Evolutionary conservation across 805 yeast species (phyloP), one percentile per base, ranked within the genome.

Genomic region (Lachancea nothofagi): DNA sequence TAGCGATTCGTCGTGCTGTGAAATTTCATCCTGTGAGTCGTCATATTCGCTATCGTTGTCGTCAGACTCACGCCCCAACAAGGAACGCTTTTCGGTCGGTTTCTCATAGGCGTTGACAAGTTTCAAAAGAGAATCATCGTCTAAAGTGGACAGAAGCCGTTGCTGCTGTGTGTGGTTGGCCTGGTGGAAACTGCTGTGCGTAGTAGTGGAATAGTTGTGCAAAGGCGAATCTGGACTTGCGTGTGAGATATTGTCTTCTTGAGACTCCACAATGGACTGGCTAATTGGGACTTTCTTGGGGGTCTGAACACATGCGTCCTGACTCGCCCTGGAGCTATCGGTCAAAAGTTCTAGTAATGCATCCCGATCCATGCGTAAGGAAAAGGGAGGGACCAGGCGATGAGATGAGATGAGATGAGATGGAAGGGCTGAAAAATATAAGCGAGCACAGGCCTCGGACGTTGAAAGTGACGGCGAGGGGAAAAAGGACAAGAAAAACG

Each of bases 101-200:
- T 23, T 9, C 9, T 18, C 22, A 26, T 21, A 28, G 23, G 33
- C 13, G 37, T 40, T 40, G 5, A 40, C 43, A 9, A 40, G 38
- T 9, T 33, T 26, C 19, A 40, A n/a, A 17, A 40, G 35, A 15
- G 43, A 33, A 15, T 33, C 38, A 20, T 40, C 43, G 33, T 40
- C 38, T 5, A 40, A 33, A 7, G 34, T 33, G 24, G 43, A 40
- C 3, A 40, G 31, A 3, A 40, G 37, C 17, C 38, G 42, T 28
- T 38, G 42, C 29, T 29, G 40, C 23, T 35, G 38, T 17, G 38
- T 25, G 21, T 20, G 32, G 9, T n/a, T n/a, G 9, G 29, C 9
- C 9, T 15, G 29, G 7, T 27, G 29, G 9, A 15, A 27, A n/a
- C 8, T n/a, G 15, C 13, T 14, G 31, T 19, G 31, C 18, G 15